These are phyloP conservation scores for Sarocladium strictum DNA, from an alignment of 2,329 filamentous ascomycete species.

Conservation along the genomic window DNA sequence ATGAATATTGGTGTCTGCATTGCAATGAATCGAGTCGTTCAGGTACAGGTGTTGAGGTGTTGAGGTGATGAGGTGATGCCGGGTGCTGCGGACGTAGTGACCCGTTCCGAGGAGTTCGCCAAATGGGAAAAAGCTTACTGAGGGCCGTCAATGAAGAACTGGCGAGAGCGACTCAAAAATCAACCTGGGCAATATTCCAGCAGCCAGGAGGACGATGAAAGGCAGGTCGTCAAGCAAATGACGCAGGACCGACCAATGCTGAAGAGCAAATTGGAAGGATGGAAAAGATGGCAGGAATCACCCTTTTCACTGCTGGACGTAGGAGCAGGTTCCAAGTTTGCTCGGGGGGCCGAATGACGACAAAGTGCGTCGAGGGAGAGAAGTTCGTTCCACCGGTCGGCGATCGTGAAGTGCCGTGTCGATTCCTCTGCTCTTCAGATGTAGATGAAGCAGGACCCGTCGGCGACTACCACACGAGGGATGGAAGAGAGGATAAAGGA, in stretches of 20 bases:
- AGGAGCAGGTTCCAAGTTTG: slow-evolving; percentile 3
- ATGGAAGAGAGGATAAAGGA: neutral
- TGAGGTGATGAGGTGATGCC: slow-evolving; percentile 9
- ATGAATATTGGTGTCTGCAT: neutral
- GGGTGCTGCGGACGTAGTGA: neutral
- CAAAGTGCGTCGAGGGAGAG: neutral
- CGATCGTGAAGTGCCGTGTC: neutral
- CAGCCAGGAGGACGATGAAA: slow-evolving; percentile 21
- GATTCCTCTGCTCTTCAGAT: neutral
- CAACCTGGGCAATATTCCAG: slow-evolving; percentile 34
- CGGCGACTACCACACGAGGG: neutral
- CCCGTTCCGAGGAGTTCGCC: neutral
- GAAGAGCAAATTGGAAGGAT: slow-evolving; percentile 11
- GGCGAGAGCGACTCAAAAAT: slow-evolving; percentile 12
- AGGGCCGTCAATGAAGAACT: neutral
- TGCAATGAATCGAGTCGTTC: neutral
- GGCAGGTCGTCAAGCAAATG: slow-evolving; percentile 8
- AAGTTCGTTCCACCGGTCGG: neutral
- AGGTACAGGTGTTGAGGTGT: neutral
- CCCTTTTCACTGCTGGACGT: neutral
- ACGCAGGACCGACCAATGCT: slow-evolving; percentile 16
- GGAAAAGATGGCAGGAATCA: neutral
- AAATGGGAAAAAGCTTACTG: slow-evolving; percentile 13
- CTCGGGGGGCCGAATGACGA: slow-evolving; percentile 5
- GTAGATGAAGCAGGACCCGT: neutral